Base-by-base conservation (phyloP, 257 asterid species). In the Jasminum sambac region DNA sequence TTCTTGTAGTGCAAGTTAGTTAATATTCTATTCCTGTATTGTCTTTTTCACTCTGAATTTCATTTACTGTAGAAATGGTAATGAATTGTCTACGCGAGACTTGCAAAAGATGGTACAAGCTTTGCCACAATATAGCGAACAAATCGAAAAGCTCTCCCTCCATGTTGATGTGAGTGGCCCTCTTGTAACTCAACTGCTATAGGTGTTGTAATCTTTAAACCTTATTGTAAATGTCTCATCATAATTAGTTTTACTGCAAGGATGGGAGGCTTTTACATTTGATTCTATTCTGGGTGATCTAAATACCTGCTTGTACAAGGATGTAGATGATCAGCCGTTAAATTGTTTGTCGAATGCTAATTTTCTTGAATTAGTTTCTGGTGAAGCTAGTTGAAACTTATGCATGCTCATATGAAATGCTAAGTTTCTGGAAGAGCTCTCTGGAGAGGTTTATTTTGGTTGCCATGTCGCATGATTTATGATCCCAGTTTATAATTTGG, bases 21-120 rank as follows among this genome's bases (percentile, higher is more conserved):
- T 70, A 59, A 2, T 66, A 42, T 72, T 1, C 58, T 66, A 72
- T 11, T 16, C 67, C 42, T 8, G 69, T 64, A 66, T 52, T 43
- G 38, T 67, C 40, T 71, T 69, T 72, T 72, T 66, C 65, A 80
- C 42, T 70, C 34, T 16, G 46, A 42, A 73, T 65, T n/a, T n/a
- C 67, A 55, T 60, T 71, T 74, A 64, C 52, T 79, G 81, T 79
- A 95, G 99, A 78, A 87, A 82, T 61, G 88, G 97, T 75, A 84
- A 89, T 67, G 90, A 88, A 67, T 79, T 95, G 74, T 95, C 99
- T 44, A 95, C 97, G 61, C 90, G 96, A 71, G 99, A 95, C 74
- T 85, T 95, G 89, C 98, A 95, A 84, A 91, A 88, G 92, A 88
- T 91, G 98, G 99, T 95, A 78, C 99, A 95, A 79, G 98, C 99